These are phyloP conservation scores for Zygoascus biomembranicola DNA, from an alignment of 805 yeast genomes.

Conservation along the genomic window DNA sequence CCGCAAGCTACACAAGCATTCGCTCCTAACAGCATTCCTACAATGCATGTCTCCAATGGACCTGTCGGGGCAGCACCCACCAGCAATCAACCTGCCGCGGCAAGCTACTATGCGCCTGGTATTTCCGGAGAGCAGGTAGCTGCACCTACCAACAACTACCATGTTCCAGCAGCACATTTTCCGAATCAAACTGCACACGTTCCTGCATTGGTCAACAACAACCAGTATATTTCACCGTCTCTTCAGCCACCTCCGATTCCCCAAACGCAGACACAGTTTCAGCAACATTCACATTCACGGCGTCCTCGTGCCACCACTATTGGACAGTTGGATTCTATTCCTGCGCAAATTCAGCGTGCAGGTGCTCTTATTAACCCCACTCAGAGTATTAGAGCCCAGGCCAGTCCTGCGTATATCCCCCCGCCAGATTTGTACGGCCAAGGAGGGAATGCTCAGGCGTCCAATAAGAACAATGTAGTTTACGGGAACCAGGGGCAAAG, in stretches of 20 bases:
- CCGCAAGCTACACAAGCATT: neutral
- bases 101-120: neutral
- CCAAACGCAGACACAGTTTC: neutral
- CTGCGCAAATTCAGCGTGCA: conserved; percentile 34
- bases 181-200: neutral
- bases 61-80: neutral
- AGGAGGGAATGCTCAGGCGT: neutral
- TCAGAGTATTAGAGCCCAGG: conserved; percentile 31
- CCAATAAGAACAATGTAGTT: neutral
- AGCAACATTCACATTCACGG: conserved; percentile 6
- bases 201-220: neutral
- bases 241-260: neutral
- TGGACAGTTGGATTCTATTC: conserved; percentile 33
- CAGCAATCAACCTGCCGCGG: neutral
- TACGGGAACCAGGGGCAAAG: conserved; percentile 1
- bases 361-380: conserved; percentile 33
- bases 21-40: neutral
- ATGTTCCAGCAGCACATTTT: neutral
- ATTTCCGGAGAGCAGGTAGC: neutral
- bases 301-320: conserved; percentile 33
- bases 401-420: conserved; percentile 34
- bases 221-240: neutral
- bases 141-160: neutral
- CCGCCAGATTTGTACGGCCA: conserved; percentile 27
- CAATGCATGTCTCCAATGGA: neutral